Conservation (phyloP, 1,284 basidiomycete species). For the Coniferiporia weirii region DNA sequence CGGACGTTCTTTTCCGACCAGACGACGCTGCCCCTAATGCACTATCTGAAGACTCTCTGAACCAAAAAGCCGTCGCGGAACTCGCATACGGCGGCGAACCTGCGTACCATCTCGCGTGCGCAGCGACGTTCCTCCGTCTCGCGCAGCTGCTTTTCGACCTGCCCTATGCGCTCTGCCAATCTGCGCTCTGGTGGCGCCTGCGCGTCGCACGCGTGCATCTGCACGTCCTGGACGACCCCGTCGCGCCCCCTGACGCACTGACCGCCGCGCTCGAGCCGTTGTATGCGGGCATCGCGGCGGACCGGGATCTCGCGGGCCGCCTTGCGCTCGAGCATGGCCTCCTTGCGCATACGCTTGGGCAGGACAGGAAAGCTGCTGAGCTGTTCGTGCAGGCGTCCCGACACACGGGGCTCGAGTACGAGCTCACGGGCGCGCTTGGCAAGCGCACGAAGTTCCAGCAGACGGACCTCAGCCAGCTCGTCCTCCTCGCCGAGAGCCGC, state of each 20-base stretch:
- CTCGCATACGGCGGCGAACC: slow-evolving; percentile 90
- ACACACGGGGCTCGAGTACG: slow-evolving; percentile 79
- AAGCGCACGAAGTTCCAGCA: slow-evolving; percentile 95
- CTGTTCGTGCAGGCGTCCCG: slow-evolving; percentile 78
- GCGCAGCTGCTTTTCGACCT: slow-evolving; percentile 67
- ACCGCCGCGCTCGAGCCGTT: slow-evolving; percentile 48
- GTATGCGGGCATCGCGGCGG: slow-evolving; percentile 33
- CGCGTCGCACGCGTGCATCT: slow-evolving; percentile 74
- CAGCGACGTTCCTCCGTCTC: slow-evolving; percentile 71
- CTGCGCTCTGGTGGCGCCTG: slow-evolving; percentile 75
- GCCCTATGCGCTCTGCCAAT: slow-evolving; percentile 41
- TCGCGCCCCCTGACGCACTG: slow-evolving; percentile 50
- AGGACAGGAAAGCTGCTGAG: slow-evolving; percentile 77
- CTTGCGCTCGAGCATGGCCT: slow-evolving; percentile 80
- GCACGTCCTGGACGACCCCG: slow-evolving; percentile 83
- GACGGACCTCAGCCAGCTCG: slow-evolving; percentile 81
- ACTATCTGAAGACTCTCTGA: slow-evolving; percentile 46
- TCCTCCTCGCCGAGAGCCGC: slow-evolving; percentile 87
- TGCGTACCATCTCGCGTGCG: slow-evolving; percentile 84
- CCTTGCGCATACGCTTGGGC: slow-evolving; percentile 65
- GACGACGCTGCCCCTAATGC: slow-evolving; percentile 28
- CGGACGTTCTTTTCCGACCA: slow-evolving; percentile 43
- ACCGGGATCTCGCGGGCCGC: slow-evolving; percentile 65
- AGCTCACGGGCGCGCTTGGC: slow-evolving; percentile 90
- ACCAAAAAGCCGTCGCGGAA: slow-evolving; percentile 66